A percentile compares a stretch with the other conserved stretches of the same genome.
Evolutionary conservation across 2,329 filamentous ascomycete species (phyloP).

Genomic region (Thermothelomyces thermophilus): DNA sequence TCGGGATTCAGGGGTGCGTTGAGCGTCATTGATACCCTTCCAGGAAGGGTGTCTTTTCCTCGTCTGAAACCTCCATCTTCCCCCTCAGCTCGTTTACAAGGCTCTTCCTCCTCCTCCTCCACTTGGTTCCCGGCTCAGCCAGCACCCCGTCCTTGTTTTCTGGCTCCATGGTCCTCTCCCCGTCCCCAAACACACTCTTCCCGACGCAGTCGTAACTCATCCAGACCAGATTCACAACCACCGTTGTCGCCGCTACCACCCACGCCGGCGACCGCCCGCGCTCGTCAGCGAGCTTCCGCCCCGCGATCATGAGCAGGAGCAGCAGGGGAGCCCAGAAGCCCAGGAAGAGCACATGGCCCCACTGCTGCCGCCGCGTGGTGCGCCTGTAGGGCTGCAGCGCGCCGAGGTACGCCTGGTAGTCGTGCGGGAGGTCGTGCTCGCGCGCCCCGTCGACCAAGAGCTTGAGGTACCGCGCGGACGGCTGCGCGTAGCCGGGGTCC

Average conservation of each 20-base stretch:
- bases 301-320: constrained; percentile 40
- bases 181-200: constrained; percentile 71
- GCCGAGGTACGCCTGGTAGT: constrained; percentile 69
- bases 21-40: constrained; percentile 20
- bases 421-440: constrained; percentile 71
- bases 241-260: constrained; percentile 48
- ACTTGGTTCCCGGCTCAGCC: background rate
- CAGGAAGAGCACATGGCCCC: constrained; percentile 60
- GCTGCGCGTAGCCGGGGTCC: constrained; percentile 67
- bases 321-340: constrained; percentile 53
- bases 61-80: constrained; percentile 7
- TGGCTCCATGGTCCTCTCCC: constrained; percentile 57
- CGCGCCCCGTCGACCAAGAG: constrained; percentile 70
- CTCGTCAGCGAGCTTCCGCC: constrained; percentile 50
- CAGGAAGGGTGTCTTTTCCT: constrained; percentile 25
- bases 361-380: constrained; percentile 58
- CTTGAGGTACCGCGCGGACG: constrained; percentile 76
- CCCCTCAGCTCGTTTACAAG: constrained; percentile 14
- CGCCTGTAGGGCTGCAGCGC: constrained; percentile 62
- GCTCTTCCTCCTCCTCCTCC: constrained; percentile 12
- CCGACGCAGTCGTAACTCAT: constrained; percentile 38
- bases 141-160: constrained; percentile 1
- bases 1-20: too few species aligned
- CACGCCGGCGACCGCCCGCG: constrained; percentile 63
- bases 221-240: constrained; percentile 47